These are phyloP conservation scores for Starmera amethionina DNA, from an alignment of 805 yeast genomes.

Conservation along the genomic window DNA sequence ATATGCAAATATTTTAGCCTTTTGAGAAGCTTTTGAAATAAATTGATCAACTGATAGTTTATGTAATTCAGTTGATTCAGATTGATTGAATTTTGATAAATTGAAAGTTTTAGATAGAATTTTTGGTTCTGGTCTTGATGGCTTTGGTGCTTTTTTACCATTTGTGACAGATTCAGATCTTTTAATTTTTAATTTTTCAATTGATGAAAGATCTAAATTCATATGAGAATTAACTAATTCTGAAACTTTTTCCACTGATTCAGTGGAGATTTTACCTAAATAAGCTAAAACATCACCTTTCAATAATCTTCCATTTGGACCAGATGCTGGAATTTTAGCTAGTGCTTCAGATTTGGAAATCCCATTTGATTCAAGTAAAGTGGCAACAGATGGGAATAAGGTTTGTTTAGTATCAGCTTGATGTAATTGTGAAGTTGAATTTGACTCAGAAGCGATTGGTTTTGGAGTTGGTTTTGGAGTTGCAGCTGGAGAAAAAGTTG, in stretches of 20 bases:
- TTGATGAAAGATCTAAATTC: constrained; percentile 65
- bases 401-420: constrained; percentile 58
- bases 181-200: constrained; percentile 27
- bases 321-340: constrained; percentile 67
- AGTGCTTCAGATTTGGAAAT: constrained; percentile 67
- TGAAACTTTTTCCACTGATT: constrained; percentile 43
- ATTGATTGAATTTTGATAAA: constrained; percentile 19
- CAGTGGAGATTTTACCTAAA: constrained; percentile 59
- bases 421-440: constrained; percentile 5
- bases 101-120: constrained; percentile 22
- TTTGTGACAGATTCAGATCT: constrained; percentile 7
- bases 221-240: constrained; percentile 44
- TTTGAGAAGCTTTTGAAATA: constrained; percentile 33
- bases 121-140: constrained; percentile 24
- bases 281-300: constrained; percentile 88
- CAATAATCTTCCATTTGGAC: constrained; percentile 79
- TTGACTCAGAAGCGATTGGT: constrained; percentile 5
- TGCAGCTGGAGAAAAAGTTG: constrained; percentile 12
- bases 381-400: constrained; percentile 70
- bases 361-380: constrained; percentile 48
- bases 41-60: constrained; percentile 21
- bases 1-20: constrained; percentile 37
- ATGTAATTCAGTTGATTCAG: constrained; percentile 17
- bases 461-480: constrained; percentile 10
- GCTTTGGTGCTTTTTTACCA: constrained; percentile 10